Conservation (phyloP, 371 early-diverging fungal species). For the Coemansia sp. region DNA sequence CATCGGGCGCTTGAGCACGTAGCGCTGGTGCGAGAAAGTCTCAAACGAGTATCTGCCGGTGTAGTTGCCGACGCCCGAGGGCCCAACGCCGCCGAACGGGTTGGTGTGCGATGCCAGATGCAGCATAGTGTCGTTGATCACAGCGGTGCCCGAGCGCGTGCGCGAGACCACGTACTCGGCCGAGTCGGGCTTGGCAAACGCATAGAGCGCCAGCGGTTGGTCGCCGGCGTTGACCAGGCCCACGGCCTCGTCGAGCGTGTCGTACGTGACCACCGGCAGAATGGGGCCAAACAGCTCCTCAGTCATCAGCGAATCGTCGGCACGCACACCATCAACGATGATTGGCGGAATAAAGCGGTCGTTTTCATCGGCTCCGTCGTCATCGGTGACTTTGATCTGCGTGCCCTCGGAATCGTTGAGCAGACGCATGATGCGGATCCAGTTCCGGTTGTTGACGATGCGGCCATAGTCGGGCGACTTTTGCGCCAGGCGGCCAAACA, state of each 20-base stretch:
- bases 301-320: slow-evolving; percentile 58
- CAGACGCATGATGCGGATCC: slow-evolving; percentile 63
- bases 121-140: slow-evolving; percentile 80
- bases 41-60: slow-evolving; percentile 78
- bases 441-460: slow-evolving; percentile 74
- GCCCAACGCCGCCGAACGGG: slow-evolving; percentile 95
- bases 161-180: slow-evolving; percentile 49
- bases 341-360: slow-evolving; percentile 71
- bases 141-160: slow-evolving; percentile 75
- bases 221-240: slow-evolving; percentile 62
- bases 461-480: slow-evolving; percentile 62
- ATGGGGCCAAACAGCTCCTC: slow-evolving; percentile 88
- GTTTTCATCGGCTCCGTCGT: slow-evolving; percentile 58
- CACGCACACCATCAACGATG: slow-evolving; percentile 58
- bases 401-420: slow-evolving; percentile 59
- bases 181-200: slow-evolving; percentile 54
- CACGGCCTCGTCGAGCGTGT: slow-evolving; percentile 72
- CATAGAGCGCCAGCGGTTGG: slow-evolving; percentile 75
- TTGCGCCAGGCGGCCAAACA: slow-evolving; percentile 59
- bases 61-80: slow-evolving; percentile 86
- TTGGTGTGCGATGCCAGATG: slow-evolving; percentile 54
- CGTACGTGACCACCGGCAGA: slow-evolving; percentile 76
- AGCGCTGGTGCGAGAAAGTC: slow-evolving; percentile 71
- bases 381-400: slow-evolving; percentile 48
- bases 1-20: slow-evolving; percentile 39